Conservation (phyloP, 192 early-diverging fungal genomes). For the Coemansia sp. region DNA sequence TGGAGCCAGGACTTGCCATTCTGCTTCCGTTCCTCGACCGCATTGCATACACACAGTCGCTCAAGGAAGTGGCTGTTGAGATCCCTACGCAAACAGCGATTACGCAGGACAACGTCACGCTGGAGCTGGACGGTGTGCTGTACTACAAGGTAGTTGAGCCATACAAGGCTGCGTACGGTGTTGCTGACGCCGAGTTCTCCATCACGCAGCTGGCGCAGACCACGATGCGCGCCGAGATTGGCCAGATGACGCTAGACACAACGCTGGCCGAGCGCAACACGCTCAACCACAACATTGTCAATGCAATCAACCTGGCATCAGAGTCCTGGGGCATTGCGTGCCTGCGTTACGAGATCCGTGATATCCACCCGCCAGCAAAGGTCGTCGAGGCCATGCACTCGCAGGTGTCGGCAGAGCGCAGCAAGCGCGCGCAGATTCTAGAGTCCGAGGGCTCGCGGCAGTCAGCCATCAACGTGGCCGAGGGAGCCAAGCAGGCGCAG, state of each 20-base stretch:
- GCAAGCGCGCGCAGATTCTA: slow-evolving; percentile 94
- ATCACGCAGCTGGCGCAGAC: slow-evolving; percentile 97
- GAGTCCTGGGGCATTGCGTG: slow-evolving; percentile 96
- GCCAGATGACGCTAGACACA: slow-evolving; percentile 94
- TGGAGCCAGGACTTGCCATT: slow-evolving; percentile 89
- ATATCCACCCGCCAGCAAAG: slow-evolving; percentile 92
- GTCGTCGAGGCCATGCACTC: slow-evolving; percentile 97
- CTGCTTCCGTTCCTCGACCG: slow-evolving; percentile 85
- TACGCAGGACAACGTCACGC: slow-evolving; percentile 95
- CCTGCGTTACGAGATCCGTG: slow-evolving; percentile 92
- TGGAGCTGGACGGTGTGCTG: slow-evolving; percentile 94
- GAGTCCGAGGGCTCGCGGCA: slow-evolving; percentile 83
- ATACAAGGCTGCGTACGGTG: slow-evolving; percentile 92
- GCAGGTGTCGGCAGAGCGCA: slow-evolving; percentile 94
- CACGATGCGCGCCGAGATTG: slow-evolving; percentile 98
- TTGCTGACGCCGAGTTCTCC: slow-evolving; percentile 93
- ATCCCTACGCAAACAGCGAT: slow-evolving; percentile 88
- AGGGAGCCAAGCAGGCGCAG: slow-evolving; percentile 86
- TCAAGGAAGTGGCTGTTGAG: slow-evolving; percentile 94
- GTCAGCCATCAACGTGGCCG: slow-evolving; percentile 95
- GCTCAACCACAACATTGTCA: slow-evolving; percentile 91
- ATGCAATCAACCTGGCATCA: slow-evolving; percentile 90
- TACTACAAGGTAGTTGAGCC: slow-evolving; percentile 93
- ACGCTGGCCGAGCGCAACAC: slow-evolving; percentile 92
- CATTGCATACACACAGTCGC: slow-evolving; percentile 87